These are phyloP conservation scores for Leccinellum luteum DNA, from an alignment of 768 basidiomycete species.

Conservation along the genomic window DNA sequence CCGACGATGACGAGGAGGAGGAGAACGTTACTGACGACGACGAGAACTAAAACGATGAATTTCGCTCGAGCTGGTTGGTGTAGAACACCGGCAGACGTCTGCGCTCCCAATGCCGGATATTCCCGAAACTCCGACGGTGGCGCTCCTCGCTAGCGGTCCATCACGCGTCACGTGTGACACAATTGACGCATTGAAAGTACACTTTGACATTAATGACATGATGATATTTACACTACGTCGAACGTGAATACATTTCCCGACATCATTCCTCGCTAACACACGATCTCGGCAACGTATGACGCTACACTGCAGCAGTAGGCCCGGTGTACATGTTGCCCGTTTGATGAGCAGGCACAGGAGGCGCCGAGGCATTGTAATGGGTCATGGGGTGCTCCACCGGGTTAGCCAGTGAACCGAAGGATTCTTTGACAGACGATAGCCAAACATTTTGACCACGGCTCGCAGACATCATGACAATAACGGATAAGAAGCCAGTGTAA, in stretches of 20 bases:
- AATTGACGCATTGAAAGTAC: neutral
- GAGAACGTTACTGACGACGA: constrained; percentile 7
- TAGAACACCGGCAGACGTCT: constrained; percentile 5
- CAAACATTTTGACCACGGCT: constrained; percentile 32
- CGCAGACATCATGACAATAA: constrained; percentile 27
- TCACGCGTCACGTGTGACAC: neutral
- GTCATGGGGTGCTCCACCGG: constrained; percentile 16
- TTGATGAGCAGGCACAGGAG: neutral
- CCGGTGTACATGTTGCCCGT: neutral
- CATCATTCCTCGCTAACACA: neutral
- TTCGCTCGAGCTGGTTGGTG: constrained; percentile 12
- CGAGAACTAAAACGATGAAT: constrained; percentile 9
- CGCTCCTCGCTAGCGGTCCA: neutral
- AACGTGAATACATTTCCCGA: neutral
- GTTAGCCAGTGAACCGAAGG: constrained; percentile 14
- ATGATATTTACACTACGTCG: neutral
- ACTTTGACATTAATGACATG: neutral
- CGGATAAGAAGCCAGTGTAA: constrained; percentile 28
- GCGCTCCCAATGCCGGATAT: constrained; percentile 19
- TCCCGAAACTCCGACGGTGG: constrained; percentile 34
- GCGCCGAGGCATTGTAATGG: constrained; percentile 9
- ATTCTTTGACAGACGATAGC: constrained; percentile 33
- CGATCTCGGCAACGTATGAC: neutral
- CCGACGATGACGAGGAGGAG: constrained; percentile 7
- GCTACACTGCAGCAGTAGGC: neutral